Evolutionary conservation across 306 rosid species (phyloP).

Genomic region (Malus sylvestris): DNA sequence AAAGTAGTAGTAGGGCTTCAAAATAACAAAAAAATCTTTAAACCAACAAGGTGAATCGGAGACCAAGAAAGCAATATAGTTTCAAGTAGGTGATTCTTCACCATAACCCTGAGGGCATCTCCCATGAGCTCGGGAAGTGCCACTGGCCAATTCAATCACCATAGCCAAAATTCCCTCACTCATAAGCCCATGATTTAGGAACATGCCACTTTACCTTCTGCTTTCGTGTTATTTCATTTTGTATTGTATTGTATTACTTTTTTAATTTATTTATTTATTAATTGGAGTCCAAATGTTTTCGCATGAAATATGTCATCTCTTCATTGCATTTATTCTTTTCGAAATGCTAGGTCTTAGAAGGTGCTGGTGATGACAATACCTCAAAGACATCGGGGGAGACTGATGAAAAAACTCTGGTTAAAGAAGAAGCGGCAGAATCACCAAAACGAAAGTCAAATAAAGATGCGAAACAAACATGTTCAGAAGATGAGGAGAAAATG

Average conservation of each 20-base stretch:
- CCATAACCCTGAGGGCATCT: background rate
- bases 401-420: slow-evolving; percentile 34
- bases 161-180: background rate
- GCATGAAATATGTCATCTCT: background rate
- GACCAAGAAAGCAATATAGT: background rate
- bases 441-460: slow-evolving; percentile 38
- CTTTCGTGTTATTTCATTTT: background rate
- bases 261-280: background rate
- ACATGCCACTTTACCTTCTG: background rate
- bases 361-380: slow-evolving; percentile 42
- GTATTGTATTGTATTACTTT: background rate
- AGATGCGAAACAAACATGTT: slow-evolving; percentile 36
- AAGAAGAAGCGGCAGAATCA: slow-evolving; percentile 39
- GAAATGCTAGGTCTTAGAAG: slow-evolving; percentile 60
- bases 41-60: background rate
- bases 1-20: background rate
- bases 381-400: slow-evolving; percentile 44
- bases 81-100: background rate
- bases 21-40: background rate
- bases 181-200: background rate
- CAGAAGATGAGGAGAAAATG: slow-evolving; percentile 57
- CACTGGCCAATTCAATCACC: background rate
- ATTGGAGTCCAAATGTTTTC: background rate
- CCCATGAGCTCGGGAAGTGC: background rate
- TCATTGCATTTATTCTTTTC: slow-evolving; percentile 15